Conservation (phyloP, 2,329 filamentous ascomycete genomes). For the Magnaporthiopsis poae region DNA sequence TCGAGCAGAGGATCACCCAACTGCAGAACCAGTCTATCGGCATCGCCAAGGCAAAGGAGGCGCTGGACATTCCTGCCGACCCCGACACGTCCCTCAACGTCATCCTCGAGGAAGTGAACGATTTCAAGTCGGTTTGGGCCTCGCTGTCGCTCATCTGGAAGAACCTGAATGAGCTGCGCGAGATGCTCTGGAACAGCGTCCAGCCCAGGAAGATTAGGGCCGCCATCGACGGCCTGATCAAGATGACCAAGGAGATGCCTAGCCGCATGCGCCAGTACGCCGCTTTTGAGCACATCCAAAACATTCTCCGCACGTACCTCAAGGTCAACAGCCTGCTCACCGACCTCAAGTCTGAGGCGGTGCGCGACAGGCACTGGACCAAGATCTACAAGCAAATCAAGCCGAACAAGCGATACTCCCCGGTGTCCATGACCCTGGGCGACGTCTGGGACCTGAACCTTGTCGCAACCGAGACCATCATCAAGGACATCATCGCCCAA, state of each 20-base stretch:
- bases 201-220: conserved; percentile 87
- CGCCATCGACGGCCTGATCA: conserved; percentile 82
- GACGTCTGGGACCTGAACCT: conserved; percentile 98
- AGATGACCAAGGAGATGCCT: conserved; percentile 98
- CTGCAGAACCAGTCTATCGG: conserved; percentile 83
- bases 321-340: conserved; percentile 83
- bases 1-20: conserved; percentile 74
- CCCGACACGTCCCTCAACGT: conserved; percentile 72
- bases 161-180: conserved; percentile 84
- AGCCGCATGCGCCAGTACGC: conserved; percentile 98
- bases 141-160: conserved; percentile 93
- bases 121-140: conserved; percentile 98
- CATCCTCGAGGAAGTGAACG: conserved; percentile 88
- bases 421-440: conserved; percentile 88
- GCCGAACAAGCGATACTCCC: conserved; percentile 86
- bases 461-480: conserved; percentile 72
- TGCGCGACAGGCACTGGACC: conserved; percentile 91
- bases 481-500: conserved; percentile 87
- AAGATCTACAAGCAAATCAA: conserved; percentile 96
- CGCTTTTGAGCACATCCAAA: conserved; percentile 98
- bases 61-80: conserved; percentile 75
- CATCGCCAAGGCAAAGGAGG: conserved; percentile 93
- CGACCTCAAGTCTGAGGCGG: conserved; percentile 91
- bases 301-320: conserved; percentile 72
- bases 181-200: conserved; percentile 88